phyloP scores from a whole-genome alignment of 768 basidiomycete species.

The Mycena polygramma region DNA sequence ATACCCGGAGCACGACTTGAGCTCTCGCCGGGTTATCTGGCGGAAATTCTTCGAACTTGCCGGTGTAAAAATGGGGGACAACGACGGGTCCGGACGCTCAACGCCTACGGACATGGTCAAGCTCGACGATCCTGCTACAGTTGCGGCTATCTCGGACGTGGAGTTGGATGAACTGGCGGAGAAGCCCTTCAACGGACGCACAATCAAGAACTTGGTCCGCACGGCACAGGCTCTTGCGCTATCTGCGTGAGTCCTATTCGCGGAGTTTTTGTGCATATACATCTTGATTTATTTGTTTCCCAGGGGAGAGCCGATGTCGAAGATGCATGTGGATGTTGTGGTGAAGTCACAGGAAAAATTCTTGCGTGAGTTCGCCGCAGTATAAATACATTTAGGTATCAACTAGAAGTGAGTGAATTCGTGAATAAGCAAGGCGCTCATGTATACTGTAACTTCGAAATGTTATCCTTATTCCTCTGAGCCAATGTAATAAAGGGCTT shows the following conservation, averaged over 20 bases:
- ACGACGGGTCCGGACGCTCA: constrained; percentile 14
- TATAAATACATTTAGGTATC: neutral
- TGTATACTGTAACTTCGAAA: no score
- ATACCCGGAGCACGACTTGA: constrained; percentile 42
- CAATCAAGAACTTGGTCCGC: constrained; percentile 49
- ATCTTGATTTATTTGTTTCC: neutral
- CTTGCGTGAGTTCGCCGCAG: constrained; percentile 17
- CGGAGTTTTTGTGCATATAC: no score
- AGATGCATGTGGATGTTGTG: constrained; percentile 39
- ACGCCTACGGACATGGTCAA: constrained; percentile 29
- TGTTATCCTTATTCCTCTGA: no score
- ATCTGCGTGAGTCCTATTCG: constrained; percentile 33
- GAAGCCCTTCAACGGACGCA: constrained; percentile 46
- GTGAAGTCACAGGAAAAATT: constrained; percentile 19
- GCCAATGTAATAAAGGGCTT: no score
- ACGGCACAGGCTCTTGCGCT: constrained; percentile 47
- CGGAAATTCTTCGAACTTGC: constrained; percentile 43
- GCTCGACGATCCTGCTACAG: constrained; percentile 31
- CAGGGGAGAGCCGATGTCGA: constrained; percentile 16
- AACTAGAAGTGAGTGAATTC: no score
- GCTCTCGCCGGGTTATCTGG: constrained; percentile 42
- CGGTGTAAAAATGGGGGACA: constrained; percentile 20
- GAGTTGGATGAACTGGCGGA: constrained; percentile 42
- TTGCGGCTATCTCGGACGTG: constrained; percentile 16
- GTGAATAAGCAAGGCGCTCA: no score